A percentile compares a stretch with the other conserved stretches of the same genome.
These are phyloP conservation scores for Akanthomyces uredinophilus DNA, from an alignment of 2,329 filamentous ascomycete genomes.

Conservation along the genomic window DNA sequence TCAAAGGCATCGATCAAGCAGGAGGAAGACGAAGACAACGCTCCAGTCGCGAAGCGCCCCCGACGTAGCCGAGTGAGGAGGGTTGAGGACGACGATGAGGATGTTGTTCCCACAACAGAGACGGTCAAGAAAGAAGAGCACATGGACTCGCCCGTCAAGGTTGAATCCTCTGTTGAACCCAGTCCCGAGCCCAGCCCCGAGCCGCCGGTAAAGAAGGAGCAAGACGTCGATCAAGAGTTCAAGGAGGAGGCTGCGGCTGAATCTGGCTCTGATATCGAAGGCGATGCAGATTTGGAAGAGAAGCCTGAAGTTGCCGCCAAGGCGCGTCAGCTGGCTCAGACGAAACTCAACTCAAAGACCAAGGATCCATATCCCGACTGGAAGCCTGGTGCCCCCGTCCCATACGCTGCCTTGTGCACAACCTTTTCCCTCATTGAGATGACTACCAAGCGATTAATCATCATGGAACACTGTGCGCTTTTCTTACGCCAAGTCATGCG, in stretches of 20 bases:
- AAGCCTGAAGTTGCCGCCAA: conserved; percentile 70
- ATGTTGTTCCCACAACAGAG: conserved; percentile 29
- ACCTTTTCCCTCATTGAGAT: conserved; percentile 94
- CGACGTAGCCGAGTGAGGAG: conserved; percentile 40
- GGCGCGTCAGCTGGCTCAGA: conserved; percentile 74
- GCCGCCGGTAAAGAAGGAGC: conserved; percentile 20
- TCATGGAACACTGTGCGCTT: conserved; percentile 80
- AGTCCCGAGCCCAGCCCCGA: conserved; percentile 9
- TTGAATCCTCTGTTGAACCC: conserved; percentile 16
- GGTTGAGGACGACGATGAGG: conserved; percentile 49
- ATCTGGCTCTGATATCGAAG: conserved; percentile 37
- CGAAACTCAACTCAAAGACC: conserved; percentile 60
- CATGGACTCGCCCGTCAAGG: conserved; percentile 16
- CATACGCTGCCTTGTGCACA: conserved; percentile 88
- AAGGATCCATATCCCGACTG: conserved; percentile 94
- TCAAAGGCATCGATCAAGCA: conserved; percentile 24
- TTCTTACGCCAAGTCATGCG: conserved; percentile 94
- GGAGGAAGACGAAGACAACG: conserved; percentile 50
- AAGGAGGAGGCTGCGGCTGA: conserved; percentile 24
- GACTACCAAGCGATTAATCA: conserved; percentile 85
- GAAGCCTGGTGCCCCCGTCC: conserved; percentile 81
- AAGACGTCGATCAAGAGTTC: conserved; percentile 17
- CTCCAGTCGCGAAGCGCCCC: conserved; percentile 55
- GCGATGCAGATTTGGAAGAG: conserved; percentile 50
- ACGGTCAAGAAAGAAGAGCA: conserved; percentile 25